Conservation (phyloP, 331 rosid species). For the Rhamnella rubrinervis region DNA sequence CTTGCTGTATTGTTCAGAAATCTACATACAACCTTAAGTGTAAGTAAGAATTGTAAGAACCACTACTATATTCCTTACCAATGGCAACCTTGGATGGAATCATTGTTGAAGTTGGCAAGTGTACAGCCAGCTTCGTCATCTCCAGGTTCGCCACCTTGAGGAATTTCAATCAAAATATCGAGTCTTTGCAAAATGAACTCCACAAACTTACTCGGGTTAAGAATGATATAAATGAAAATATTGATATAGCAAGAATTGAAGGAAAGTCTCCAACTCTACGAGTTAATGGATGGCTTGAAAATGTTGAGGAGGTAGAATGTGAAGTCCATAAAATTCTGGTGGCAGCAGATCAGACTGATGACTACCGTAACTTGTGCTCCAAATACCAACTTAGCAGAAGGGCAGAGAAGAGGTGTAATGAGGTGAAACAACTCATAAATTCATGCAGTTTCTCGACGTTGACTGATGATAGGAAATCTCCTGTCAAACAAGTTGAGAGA, state of each 20-base stretch:
- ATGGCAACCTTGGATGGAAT: conserved; percentile 6
- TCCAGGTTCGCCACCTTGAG: neutral
- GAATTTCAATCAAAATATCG: conserved; percentile 8
- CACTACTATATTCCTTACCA: neutral
- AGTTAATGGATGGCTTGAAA: conserved; percentile 16
- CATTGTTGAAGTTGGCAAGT: neutral
- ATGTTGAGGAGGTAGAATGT: neutral
- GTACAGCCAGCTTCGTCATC: neutral
- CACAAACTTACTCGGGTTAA: conserved; percentile 1
- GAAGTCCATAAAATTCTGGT: conserved; percentile 3
- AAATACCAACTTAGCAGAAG: conserved; percentile 7
- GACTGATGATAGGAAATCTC: neutral
- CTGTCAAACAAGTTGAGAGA: conserved; percentile 5
- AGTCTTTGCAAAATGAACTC: neutral
- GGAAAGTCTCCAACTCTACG: neutral
- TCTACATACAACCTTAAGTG: no score
- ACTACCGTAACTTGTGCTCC: neutral
- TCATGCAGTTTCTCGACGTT: neutral
- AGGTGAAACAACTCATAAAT: conserved; percentile 2
- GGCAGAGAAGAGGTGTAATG: conserved; percentile 1
- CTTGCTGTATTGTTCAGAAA: no score
- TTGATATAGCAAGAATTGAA: conserved; percentile 1
- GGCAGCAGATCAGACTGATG: neutral
- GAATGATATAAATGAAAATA: neutral
- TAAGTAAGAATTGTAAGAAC: no score